Conservation (phyloP, 176 grass and related monocot genomes). For the Zea luxurians region DNA sequence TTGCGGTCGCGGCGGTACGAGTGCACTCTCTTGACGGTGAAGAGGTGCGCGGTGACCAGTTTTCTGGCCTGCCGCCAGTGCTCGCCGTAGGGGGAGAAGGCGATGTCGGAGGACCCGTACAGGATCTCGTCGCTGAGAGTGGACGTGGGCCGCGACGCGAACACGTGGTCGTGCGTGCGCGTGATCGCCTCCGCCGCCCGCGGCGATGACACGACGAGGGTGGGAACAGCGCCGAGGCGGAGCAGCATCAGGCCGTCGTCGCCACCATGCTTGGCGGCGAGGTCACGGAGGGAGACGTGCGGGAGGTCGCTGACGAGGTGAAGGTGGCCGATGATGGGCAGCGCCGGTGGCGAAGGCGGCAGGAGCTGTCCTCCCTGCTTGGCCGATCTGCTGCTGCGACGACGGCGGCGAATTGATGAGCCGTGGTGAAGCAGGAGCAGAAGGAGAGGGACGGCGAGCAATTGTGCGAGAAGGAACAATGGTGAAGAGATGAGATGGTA, state of each 20-base stretch:
- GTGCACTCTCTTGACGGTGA: slow-evolving; percentile 29
- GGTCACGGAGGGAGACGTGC: slow-evolving; percentile 38
- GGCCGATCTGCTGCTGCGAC: no score
- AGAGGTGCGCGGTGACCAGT: slow-evolving; percentile 35
- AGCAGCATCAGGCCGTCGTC: slow-evolving; percentile 40
- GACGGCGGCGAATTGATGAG: no score
- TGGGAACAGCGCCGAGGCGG: slow-evolving; percentile 47
- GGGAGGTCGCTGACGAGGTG: slow-evolving; percentile 45
- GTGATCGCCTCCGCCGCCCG: slow-evolving; percentile 39
- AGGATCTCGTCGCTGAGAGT: not conserved
- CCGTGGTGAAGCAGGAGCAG: no score
- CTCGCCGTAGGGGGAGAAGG: slow-evolving; percentile 37
- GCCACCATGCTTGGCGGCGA: slow-evolving; percentile 11
- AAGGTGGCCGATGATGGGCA: slow-evolving; percentile 48
- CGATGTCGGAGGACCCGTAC: slow-evolving; percentile 34
- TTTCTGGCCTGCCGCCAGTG: slow-evolving; percentile 40
- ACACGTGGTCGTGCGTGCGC: slow-evolving; percentile 52
- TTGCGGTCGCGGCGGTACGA: not conserved
- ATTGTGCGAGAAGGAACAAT: no score
- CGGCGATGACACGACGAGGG: slow-evolving; percentile 49
- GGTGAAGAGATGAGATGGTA: no score
- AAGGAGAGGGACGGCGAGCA: no score
- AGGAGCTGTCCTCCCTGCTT: not conserved
- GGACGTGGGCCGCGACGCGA: slow-evolving; percentile 47
- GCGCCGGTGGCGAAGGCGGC: slow-evolving; percentile 40